A percentile compares a stretch with the other conserved stretches of the same genome.
phyloP scores from a whole-genome alignment of 331 rosid species.

The Pyrus hybrid region DNA sequence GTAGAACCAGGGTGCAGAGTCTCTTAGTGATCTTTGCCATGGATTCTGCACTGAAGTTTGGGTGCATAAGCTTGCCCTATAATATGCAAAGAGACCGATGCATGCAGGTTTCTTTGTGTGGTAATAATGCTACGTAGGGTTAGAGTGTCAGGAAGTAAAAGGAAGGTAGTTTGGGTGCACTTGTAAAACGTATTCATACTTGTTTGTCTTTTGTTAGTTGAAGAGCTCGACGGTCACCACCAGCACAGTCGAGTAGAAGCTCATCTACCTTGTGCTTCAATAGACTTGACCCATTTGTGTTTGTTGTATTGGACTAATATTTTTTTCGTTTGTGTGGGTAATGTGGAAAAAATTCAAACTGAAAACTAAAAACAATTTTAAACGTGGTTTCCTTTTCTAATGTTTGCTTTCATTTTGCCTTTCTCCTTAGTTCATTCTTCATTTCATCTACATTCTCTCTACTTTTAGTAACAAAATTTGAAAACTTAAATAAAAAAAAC shows the following conservation, averaged over 20 bases:
- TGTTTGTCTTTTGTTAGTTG: slow-evolving; percentile 39
- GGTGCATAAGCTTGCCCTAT: neutral
- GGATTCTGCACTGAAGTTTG: neutral
- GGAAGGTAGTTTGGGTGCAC: slow-evolving; percentile 5
- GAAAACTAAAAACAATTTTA: no score
- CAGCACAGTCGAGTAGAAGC: neutral
- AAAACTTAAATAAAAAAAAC: no score
- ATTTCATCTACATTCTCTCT: no score
- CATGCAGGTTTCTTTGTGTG: neutral
- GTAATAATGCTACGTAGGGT: neutral
- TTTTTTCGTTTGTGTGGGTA: no score
- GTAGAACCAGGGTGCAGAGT: slow-evolving; percentile 34
- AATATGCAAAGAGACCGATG: neutral
- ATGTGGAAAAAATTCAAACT: no score
- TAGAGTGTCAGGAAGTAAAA: slow-evolving; percentile 45
- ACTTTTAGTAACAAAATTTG: no score
- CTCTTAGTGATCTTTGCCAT: slow-evolving; percentile 30
- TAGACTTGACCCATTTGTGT: no score
- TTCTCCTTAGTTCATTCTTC: no score
- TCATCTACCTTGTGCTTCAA: slow-evolving; percentile 3
- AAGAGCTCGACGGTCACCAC: slow-evolving; percentile 23
- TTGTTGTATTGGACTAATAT: no score
- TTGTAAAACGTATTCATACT: neutral
- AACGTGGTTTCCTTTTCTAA: no score
- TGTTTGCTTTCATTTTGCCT: no score